Base-by-base conservation (phyloP, 352 stramenopile genomes). In the Halophytophthora batemanensis region DNA sequence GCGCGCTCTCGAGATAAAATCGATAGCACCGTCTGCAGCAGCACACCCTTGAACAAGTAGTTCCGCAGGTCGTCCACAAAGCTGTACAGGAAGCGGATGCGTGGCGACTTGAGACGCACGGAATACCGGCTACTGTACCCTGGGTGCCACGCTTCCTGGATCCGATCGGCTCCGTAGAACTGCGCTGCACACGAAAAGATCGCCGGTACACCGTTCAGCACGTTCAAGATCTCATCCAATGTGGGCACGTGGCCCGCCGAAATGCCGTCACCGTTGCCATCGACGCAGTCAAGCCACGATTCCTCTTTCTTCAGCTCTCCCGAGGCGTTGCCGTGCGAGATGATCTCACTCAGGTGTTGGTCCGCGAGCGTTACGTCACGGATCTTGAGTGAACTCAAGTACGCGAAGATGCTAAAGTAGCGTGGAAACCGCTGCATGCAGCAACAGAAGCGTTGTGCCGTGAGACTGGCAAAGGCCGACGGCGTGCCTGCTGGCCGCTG, bases 61-160 rank as follows among this genome's bases (percentile, higher is more conserved):
- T 74, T 71, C 17, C 76, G 74, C 43, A 94, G 70, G 31, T 94
- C 84, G 42, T 88, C 71, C 17, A 94, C 53, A 54, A 94, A 93
- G 31, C 77, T 83, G 55, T 90, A 91, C 19, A 94, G 58, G 34
- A 94, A 85, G 18, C 84, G 81, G 28, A 93, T 88, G 7, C 82
- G 74, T 15, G 84, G 84, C 11, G 84, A 90, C 39, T 82, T 85
- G 0, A 94, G 51, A 0, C 84, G 82, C 10, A 94, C 60, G 0
- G 78, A 81, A 35, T 86, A 87, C 12, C 81, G 69, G 36, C 77
- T 90, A 43, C 71, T 77, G 36, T 90, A 94, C 1, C 84, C 84
- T 48, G 84, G 84, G 46, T 94, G 84, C 84, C 84, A 94, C 6
- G 50, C 23, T 59, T 93, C 74, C 48, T 94, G 82, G 15, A 94